Base-by-base conservation (phyloP, 2,329 filamentous ascomycete genomes). In the Aspergillus brasiliensis region DNA sequence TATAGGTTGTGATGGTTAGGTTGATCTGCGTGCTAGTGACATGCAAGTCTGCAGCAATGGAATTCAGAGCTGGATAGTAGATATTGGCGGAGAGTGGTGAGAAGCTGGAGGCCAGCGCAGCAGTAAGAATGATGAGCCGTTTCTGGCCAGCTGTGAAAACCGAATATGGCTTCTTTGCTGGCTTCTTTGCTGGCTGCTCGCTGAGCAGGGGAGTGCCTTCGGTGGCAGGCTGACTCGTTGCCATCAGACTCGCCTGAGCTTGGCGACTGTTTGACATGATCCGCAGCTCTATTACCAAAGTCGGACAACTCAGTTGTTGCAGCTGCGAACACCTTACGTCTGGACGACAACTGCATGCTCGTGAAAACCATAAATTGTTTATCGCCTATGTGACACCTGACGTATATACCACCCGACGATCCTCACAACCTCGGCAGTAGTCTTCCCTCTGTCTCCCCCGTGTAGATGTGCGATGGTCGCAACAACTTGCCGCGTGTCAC, bases 1-100 rank as follows among this genome's bases (percentile, higher is more conserved):
- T 74, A 25, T 73, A 74, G 8, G 73, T 73, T 1, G 75, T 72
- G 40, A 72, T 67, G 2, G 70, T 71, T 37, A 71, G 44, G 40
- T 69, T 71, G 46, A 73, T 69, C 53, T 70, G 54, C 1, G 68
- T 63, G 1, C 59, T 62, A 13, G 61, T 66, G 2, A 70, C 68
- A 37, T 65, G 31, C 23, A 79, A 63, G 17, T 76, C 73, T 19
- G 62, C 49, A 1, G 73, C 68, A 5, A 76, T 62, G 2, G 69
- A 64, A 34, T 72, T 72, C 7, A 81, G 65, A 3, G 77, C 70
- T 2, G 79, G 79, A 40, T 80, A 73, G 64, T 81, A 81, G 42
- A 81, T 79, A 57, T 77, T 78, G 5, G 77, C 73, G 0, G 76
- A 76, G 0, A 81, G 64, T 2, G 77, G 78, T 0, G 76, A 78